Conservation (phyloP, 163 green algal genomes). For the Botryococcus braunii region DNA sequence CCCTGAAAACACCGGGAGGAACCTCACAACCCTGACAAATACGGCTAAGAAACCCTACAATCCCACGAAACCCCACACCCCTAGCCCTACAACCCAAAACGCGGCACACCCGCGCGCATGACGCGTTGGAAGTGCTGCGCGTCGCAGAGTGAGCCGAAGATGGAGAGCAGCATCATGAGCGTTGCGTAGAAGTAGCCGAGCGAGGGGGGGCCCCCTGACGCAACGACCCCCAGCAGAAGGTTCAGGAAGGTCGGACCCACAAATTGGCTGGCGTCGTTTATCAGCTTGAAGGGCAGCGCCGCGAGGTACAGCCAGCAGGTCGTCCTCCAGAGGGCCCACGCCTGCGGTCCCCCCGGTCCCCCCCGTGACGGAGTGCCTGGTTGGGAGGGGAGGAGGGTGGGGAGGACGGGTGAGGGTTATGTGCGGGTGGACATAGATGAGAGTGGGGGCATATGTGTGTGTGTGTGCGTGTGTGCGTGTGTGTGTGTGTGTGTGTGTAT, state of each 20-base stretch:
- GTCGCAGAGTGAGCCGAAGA: conserved; percentile 50
- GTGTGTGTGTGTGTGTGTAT: no score
- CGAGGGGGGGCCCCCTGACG: background rate
- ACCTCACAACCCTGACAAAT: no score
- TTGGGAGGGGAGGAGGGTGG: no score
- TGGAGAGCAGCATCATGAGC: conserved; percentile 44
- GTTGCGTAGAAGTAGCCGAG: conserved; percentile 34
- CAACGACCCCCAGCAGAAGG: conserved; percentile 44
- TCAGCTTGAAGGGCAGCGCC: conserved; percentile 39
- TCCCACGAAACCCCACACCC: background rate
- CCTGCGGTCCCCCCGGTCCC: no score
- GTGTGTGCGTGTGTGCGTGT: no score
- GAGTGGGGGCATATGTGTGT: no score
- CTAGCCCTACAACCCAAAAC: background rate
- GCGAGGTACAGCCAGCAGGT: conserved; percentile 17
- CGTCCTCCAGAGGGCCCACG: conserved; percentile 16
- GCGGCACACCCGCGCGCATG: conserved; percentile 39
- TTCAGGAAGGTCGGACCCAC: conserved; percentile 61
- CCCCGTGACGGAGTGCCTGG: no score
- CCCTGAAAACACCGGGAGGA: no score
- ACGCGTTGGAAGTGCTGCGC: conserved; percentile 68
- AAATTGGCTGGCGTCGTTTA: conserved; percentile 62
- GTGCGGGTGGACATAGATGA: no score
- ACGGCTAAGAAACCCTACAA: no score
- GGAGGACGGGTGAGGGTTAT: no score